Base-by-base conservation (phyloP, 2,329 filamentous ascomycete species). In the Paraphoma sp. region DNA sequence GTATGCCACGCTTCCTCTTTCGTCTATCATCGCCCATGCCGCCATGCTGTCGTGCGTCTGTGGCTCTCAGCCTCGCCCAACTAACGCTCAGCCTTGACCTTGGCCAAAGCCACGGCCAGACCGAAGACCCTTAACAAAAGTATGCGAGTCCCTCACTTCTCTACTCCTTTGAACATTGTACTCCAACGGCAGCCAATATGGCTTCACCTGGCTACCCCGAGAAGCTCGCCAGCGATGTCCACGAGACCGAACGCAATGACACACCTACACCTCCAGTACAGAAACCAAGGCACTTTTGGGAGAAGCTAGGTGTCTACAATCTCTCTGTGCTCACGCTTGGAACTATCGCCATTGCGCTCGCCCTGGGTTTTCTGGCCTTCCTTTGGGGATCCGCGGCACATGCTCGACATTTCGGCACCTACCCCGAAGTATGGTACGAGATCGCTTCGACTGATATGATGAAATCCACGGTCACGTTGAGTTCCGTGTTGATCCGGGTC, bases 271-370 rank as follows among this genome's bases (percentile, higher is more conserved):
- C 38, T 14, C 38, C 44, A n/a, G 10, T 43, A 6, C 45, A 44
- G 14, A 53, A 44, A n/a, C 17, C 31, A n/a, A 48, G 53, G 40
- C 28, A 36, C n/a, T 45, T 48, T 12, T 55, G 48, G 38, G 53
- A 45, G 12, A 59, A 56, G 47, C 30, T 56, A 3, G 53, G 53
- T 6, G 9, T 29, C n/a, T 59, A 45, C 43, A 59, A 59, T 17
- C 45, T 59, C 4, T 31, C 18, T 6, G 51, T 59, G 3, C 45
- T 59, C 2, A 28, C 49, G 12, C 1, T 54, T 12, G 57, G 53
- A 14, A 48, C 57, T 1, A 31, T 51, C 14, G 47, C 48, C 6
- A 51, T 44, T 17, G 41, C 45, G 11, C 18, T 59, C 4, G 53
- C 53, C 8, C 42, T 56, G n/a, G 53, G 36, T 7, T 54, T 59